These are phyloP conservation scores for Saccharomycopsis sp. DNA, from an alignment of 805 yeast genomes.

Conservation along the genomic window DNA sequence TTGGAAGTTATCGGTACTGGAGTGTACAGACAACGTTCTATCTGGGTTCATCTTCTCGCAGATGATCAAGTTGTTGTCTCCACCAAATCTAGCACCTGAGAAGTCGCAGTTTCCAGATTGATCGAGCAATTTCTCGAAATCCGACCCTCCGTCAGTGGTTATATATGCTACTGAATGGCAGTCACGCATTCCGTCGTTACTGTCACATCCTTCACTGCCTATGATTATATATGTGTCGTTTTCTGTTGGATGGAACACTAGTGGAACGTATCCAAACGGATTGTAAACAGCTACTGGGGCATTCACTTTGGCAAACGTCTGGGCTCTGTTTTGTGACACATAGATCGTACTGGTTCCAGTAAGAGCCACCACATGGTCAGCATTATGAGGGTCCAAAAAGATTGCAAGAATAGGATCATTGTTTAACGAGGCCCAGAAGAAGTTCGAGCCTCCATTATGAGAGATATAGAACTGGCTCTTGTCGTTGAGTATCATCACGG, in stretches of 20 bases:
- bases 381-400: slow-evolving; percentile 52
- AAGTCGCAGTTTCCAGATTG: slow-evolving; percentile 60
- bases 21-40: slow-evolving; percentile 11
- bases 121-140: slow-evolving; percentile 49
- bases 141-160: slow-evolving; percentile 61
- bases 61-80: slow-evolving; percentile 41
- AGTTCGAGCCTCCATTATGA: slow-evolving; percentile 56
- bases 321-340: slow-evolving; percentile 63
- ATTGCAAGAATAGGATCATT: slow-evolving; percentile 44
- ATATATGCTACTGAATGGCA: slow-evolving; percentile 57
- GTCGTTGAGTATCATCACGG: slow-evolving; percentile 54
- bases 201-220: slow-evolving; percentile 45
- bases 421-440: slow-evolving; percentile 35
- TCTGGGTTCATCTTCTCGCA: slow-evolving; percentile 47
- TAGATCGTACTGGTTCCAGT: slow-evolving; percentile 46
- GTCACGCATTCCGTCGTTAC: slow-evolving; percentile 31
- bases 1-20: slow-evolving; percentile 6
- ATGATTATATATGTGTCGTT: slow-evolving; percentile 61
- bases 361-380: slow-evolving; percentile 43
- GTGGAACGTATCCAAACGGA: slow-evolving; percentile 31
- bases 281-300: slow-evolving; percentile 45
- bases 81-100: slow-evolving; percentile 45
- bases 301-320: slow-evolving; percentile 38
- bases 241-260: slow-evolving; percentile 58
- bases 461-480: slow-evolving; percentile 54